phyloP scores from a whole-genome alignment of 169 alveolate species.

The Plasmodium ovale region DNA sequence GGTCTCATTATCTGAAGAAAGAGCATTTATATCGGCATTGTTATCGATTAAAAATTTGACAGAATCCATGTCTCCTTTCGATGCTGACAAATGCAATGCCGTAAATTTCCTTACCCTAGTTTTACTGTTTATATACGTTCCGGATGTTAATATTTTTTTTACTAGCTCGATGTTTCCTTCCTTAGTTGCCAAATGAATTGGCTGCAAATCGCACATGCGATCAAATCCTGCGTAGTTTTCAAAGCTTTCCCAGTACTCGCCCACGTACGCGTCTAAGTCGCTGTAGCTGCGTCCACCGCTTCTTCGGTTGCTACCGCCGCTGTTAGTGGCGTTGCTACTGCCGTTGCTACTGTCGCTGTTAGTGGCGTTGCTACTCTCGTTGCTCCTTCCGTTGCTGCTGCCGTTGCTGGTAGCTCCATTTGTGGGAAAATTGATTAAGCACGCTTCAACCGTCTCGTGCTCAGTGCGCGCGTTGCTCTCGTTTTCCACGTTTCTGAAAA shows the following conservation, averaged over 20 bases:
- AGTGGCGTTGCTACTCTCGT: not conserved
- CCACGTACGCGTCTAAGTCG: slow-evolving; percentile 31
- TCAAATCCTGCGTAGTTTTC: not conserved
- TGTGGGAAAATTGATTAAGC: slow-evolving; percentile 3
- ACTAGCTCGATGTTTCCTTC: slow-evolving; percentile 67
- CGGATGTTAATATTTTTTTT: slow-evolving; percentile 24
- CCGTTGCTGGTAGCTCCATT: not conserved
- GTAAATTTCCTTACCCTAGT: slow-evolving; percentile 49
- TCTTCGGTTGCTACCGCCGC: not conserved
- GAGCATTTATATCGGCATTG: slow-evolving; percentile 63
- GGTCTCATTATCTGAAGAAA: slow-evolving; percentile 56
- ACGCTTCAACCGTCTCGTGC: not conserved
- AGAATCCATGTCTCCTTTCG: slow-evolving; percentile 57
- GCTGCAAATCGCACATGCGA: slow-evolving; percentile 35
- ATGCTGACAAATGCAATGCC: slow-evolving; percentile 61
- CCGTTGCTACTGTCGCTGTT: not conserved
- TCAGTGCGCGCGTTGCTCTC: not conserved
- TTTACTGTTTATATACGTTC: slow-evolving; percentile 44
- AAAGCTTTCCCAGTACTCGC: slow-evolving; percentile 13
- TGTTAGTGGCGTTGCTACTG: not conserved
- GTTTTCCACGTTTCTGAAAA: not conserved
- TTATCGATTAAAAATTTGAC: slow-evolving; percentile 37
- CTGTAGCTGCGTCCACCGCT: not conserved
- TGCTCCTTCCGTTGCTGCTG: not conserved
- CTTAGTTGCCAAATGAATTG: slow-evolving; percentile 66